These are phyloP conservation scores for Talaromyces thailandensis DNA, from an alignment of 495 filamentous ascomycete genomes.

Conservation along the genomic window DNA sequence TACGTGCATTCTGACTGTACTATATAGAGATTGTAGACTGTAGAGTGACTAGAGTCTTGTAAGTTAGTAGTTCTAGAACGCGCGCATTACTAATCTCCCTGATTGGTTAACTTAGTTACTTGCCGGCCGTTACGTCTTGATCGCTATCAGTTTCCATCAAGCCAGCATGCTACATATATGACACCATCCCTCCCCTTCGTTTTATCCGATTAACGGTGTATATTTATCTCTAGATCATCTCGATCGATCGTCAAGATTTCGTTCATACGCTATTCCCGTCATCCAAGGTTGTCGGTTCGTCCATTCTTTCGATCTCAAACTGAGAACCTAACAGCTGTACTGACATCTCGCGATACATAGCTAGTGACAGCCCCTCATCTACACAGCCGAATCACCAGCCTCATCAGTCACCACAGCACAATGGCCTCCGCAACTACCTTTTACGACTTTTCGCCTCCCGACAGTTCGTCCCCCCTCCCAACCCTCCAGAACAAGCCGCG, in stretches of 20 bases:
- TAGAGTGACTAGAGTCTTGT: too few relatives aligned
- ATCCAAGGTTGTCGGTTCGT: background rate
- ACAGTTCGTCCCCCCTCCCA: constrained; percentile 47
- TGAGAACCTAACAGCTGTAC: background rate
- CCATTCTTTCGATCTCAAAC: background rate
- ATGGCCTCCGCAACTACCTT: constrained; percentile 88
- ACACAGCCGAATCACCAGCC: background rate
- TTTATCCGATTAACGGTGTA: background rate
- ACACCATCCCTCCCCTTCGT: background rate
- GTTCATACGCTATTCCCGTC: background rate
- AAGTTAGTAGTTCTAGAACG: background rate
- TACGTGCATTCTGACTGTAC: background rate
- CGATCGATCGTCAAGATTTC: background rate
- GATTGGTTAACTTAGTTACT: background rate
- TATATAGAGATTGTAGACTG: too few relatives aligned
- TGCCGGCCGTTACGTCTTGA: background rate
- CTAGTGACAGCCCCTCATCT: background rate
- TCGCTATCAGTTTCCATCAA: too few relatives aligned
- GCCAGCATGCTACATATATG: background rate
- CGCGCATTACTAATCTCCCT: background rate
- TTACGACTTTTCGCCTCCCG: constrained; percentile 82
- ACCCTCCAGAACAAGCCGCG: too few relatives aligned
- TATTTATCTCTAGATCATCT: background rate
- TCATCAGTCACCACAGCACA: constrained; percentile 18
- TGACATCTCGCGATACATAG: background rate